These are phyloP conservation scores for Ceratobasidium sp. DNA, from an alignment of 1,284 basidiomycete species.

Conservation along the genomic window DNA sequence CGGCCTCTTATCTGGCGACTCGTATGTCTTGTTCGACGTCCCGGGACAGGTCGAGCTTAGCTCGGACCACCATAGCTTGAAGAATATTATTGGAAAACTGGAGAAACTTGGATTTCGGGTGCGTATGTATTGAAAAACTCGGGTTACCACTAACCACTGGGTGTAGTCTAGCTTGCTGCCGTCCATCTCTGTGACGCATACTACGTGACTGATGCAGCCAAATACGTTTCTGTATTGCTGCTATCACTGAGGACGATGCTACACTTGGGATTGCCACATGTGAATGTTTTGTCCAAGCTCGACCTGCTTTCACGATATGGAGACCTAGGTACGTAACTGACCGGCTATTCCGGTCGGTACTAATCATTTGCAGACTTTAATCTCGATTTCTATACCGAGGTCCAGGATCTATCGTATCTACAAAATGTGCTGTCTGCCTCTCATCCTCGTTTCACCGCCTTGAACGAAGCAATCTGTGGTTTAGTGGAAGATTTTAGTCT, in stretches of 20 bases:
- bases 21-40: constrained; percentile 93
- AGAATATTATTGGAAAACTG: constrained; percentile 75
- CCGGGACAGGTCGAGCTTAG: constrained; percentile 98
- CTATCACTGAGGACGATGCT: constrained; percentile 95
- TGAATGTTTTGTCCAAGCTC: constrained; percentile 97
- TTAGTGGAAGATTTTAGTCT: constrained; percentile 94
- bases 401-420: constrained; percentile 92
- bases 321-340: constrained; percentile 70
- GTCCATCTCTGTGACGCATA: constrained; percentile 97
- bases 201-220: constrained; percentile 94
- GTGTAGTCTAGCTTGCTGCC: constrained; percentile 74
- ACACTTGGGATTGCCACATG: constrained; percentile 95
- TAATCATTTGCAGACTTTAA: constrained; percentile 77
- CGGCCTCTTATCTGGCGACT: constrained; percentile 55
- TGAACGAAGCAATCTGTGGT: constrained; percentile 91
- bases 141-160: background rate
- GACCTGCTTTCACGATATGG: constrained; percentile 89
- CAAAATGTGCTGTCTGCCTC: constrained; percentile 74
- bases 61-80: constrained; percentile 92
- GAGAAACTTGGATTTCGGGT: constrained; percentile 85
- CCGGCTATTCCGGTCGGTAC: background rate
- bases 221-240: constrained; percentile 92
- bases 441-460: constrained; percentile 69
- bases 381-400: constrained; percentile 97
- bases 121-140: constrained; percentile 49